Evolutionary conservation across 805 yeast genomes (phyloP), one percentile per base, ranked within the genome.

Genomic region (Saturnispora zaruensis): DNA sequence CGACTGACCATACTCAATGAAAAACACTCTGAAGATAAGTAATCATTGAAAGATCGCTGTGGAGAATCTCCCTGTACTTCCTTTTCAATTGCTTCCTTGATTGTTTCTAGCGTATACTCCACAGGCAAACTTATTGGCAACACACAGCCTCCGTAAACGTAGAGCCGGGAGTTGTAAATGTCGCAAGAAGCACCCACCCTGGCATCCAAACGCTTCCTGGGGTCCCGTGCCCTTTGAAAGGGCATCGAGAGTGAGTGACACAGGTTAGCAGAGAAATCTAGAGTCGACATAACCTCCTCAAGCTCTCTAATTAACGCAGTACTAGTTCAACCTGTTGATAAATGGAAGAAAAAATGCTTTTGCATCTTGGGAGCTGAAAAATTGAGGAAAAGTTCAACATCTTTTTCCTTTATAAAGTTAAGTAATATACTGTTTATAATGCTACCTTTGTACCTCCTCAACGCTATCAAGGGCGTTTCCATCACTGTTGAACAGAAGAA

Each of bases 381-480:
- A 36, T 18, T 36, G 21, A 13, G 6, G 21, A 18, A 36, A 20
- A 7, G 42, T 38, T 38, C 28, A 38, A 38, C 42, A 23, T 14
- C 28, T 13, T 23, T 38, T 23, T 38, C 24, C 24, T 21, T 23
- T n/a, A 24, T 38, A 36, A 36, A 36, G 18, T 13, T 18, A 36
- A 9, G 21, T 36, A 11, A 28, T 13, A 24, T n/a, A n/a, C n/a
- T n/a, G n/a, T n/a, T 24, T 25, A 41, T 32, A 45, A 85, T 64
- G 99, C 79, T 93, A 54, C 99, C 99, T 41, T 73, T 93, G 60
- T 90, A 89, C 58, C 75, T 93, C 54, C 76, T 93, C 61, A 89
- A 95, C 48, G 85, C 96, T 50, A 87, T 96, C 16, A 90, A 89
- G 66, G 90, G 87, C 51, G 90, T 87, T 61, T 85, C 89, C 36